Percentiles rank a stretch among this genome's conserved stretches.
These are phyloP conservation scores for Hemisphaericaspora lyxosophila DNA, from an alignment of 1,139 yeast species.

Conservation along the genomic window DNA sequence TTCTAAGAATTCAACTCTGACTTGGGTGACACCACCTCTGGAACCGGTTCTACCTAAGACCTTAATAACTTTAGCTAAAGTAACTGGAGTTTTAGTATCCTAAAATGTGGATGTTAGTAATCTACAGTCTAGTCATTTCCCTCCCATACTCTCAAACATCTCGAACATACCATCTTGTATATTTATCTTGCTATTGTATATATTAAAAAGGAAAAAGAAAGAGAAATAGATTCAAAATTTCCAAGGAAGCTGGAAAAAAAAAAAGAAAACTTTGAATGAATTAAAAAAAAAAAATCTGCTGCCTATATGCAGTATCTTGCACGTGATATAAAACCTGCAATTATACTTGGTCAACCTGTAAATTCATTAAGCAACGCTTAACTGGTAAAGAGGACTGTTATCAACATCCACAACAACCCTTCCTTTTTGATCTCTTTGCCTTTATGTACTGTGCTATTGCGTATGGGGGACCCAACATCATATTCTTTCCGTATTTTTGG, in stretches of 20 bases:
- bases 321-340: slow-evolving; percentile 1
- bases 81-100: slow-evolving; percentile 95
- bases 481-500: not conserved
- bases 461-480: not conserved
- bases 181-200: not conserved
- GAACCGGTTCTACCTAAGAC: slow-evolving; percentile 99
- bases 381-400: slow-evolving; percentile 1
- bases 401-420: slow-evolving; percentile 6
- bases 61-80: slow-evolving; percentile 99
- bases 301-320: slow-evolving; percentile 6
- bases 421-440: slow-evolving; percentile 4
- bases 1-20: slow-evolving; percentile 98
- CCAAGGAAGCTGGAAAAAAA: not conserved
- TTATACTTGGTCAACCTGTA: not conserved
- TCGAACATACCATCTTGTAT: not conserved
- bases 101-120: slow-evolving; percentile 1
- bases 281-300: not conserved
- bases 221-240: not conserved
- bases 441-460: not conserved
- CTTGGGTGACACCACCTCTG: slow-evolving; percentile 99
- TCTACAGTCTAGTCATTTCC: too few relatives aligned
- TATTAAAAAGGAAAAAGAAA: not conserved
- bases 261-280: not conserved
- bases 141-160: too few relatives aligned
- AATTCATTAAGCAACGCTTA: not conserved